Base-by-base conservation (phyloP, 2,329 filamentous ascomycete genomes). In the Kalmusia sp. region DNA sequence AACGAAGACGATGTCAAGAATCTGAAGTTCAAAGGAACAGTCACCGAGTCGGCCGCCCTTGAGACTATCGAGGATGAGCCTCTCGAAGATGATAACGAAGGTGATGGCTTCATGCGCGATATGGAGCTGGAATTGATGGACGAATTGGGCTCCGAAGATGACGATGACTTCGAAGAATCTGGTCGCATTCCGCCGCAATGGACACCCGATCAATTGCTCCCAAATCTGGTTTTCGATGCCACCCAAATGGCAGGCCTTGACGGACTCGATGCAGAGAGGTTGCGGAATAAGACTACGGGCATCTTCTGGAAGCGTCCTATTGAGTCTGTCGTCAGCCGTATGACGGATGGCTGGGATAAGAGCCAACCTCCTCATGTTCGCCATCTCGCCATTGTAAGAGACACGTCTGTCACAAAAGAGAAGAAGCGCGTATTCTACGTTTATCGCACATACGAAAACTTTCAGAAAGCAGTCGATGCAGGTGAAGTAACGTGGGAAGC, bases 281-380 rank as follows among this genome's bases (percentile, higher is more conserved):
- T 64, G 61, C 71, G 59, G 38, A 64, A 58, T 64, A 54, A 59
- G 2, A 64, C 76, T 6, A 75, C 82, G 44, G 84, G 85, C 8
- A 68, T 71, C 8, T 80, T 83, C 59, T 86, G 81, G 70, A 78
- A 77, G 48, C 76, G 83, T 44, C 81, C 84, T 0, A 63, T 85
- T 25, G 85, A 87, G 61, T 77, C 79, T 25, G 71, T 79, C 17
- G 64, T 87, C 19, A 70, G 70, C 43, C 79, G 83, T 22, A 60
- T 87, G 31, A 82, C 82, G 2, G 80, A 85, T 51, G 74, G 78
- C 49, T 86, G 84, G 80, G 79, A 84, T 49, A 62, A 80, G 14
- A 82, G 81, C n/a, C 85, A 88, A 59, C 84, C 85, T 21, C 69
- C 74, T 3, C 79, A 85, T 64, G 73, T 87, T 19, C 79, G 81